phyloP scores from a whole-genome alignment of 2,329 filamentous ascomycete genomes.

The Neopestalotiopsis clavispora region DNA sequence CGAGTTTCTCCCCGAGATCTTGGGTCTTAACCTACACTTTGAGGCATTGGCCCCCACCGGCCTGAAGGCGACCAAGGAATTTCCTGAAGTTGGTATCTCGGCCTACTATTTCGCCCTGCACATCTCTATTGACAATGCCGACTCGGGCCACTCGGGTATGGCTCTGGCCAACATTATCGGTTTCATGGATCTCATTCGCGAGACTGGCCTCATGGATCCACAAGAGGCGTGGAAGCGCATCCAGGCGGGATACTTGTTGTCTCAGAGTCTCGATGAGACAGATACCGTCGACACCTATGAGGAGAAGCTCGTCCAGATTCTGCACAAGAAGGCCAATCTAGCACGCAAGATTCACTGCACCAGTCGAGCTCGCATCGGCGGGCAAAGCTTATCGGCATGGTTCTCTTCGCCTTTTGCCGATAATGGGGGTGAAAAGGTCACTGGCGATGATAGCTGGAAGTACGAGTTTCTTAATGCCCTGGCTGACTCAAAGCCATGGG shows the following conservation, averaged over 20 bases:
- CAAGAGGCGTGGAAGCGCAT: neutral
- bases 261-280: neutral
- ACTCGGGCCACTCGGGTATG: conserved; percentile 54
- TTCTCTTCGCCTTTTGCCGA: neutral
- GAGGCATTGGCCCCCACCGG: conserved; percentile 38
- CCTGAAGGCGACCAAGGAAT: neutral
- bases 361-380: neutral
- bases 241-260: neutral
- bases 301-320: neutral
- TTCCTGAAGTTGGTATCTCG: conserved; percentile 33
- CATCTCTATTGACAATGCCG: conserved; percentile 54
- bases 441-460: neutral
- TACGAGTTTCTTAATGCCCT: neutral
- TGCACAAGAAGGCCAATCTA: neutral
- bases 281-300: neutral
- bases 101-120: conserved; percentile 56
- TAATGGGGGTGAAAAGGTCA: too few relatives aligned
- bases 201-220: neutral
- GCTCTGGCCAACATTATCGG: conserved; percentile 41
- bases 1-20: conserved; percentile 54
- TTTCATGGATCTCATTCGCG: conserved; percentile 37
- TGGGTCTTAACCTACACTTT: conserved; percentile 56
- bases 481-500: neutral
- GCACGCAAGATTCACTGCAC: neutral
- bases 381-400: neutral